Evolutionary conservation across 176 grass and related monocot genomes (phyloP).

Genomic region (Chloris gayana): DNA sequence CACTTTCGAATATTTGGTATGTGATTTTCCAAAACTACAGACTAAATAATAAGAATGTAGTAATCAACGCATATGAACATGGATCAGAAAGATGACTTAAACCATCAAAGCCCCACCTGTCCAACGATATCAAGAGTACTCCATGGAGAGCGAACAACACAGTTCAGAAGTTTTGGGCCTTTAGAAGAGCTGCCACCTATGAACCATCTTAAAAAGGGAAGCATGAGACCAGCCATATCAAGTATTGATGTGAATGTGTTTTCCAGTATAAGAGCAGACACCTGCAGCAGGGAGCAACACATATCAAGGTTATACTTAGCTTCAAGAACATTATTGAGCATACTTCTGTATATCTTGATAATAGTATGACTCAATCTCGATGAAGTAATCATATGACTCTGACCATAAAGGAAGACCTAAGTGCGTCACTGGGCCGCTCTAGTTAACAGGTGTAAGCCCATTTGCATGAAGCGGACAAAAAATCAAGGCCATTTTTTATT

Average conservation of each 20-base stretch:
- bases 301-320: slow-evolving; percentile 27
- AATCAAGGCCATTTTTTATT: neutral
- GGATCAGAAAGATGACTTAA: slow-evolving; percentile 17
- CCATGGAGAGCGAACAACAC: slow-evolving; percentile 92
- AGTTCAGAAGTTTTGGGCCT: slow-evolving; percentile 92
- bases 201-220: slow-evolving; percentile 95
- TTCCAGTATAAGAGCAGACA: slow-evolving; percentile 86
- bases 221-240: slow-evolving; percentile 97
- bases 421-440: neutral
- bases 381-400: neutral
- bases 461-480: slow-evolving; percentile 4
- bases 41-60: neutral
- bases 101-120: slow-evolving; percentile 52
- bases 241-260: slow-evolving; percentile 98
- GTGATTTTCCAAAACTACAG: slow-evolving; percentile 2
- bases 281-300: slow-evolving; percentile 56
- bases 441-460: slow-evolving; percentile 16
- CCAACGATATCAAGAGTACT: slow-evolving; percentile 84
- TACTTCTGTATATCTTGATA: slow-evolving; percentile 21
- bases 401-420: neutral
- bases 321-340: slow-evolving; percentile 8
- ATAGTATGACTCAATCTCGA: slow-evolving; percentile 6
- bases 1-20: neutral
- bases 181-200: slow-evolving; percentile 85
- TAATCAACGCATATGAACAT: slow-evolving; percentile 21